Conservation (phyloP, 495 filamentous ascomycete species). For the Aspergillus mulundensis region DNA sequence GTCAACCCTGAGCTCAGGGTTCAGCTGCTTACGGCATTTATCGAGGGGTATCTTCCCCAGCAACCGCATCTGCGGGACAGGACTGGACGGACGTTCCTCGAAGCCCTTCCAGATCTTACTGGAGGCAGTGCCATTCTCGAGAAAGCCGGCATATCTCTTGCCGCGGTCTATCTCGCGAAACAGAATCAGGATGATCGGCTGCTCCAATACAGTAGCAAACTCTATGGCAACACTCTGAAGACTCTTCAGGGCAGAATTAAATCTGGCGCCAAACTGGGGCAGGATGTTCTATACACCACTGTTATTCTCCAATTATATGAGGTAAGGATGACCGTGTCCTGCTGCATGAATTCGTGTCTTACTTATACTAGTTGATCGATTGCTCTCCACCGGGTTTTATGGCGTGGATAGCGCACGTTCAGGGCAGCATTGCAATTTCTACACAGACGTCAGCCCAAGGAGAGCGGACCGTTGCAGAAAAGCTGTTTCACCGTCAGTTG, state of each 20-base stretch:
- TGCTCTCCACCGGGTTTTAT: constrained; percentile 21
- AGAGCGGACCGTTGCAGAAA: constrained; percentile 11
- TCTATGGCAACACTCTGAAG: constrained; percentile 21
- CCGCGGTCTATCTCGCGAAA: constrained; percentile 22
- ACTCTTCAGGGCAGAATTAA: constrained; percentile 18
- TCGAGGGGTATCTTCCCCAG: constrained; percentile 12
- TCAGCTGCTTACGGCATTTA: constrained; percentile 18
- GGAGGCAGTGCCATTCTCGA: constrained; percentile 16
- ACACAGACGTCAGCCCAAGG: constrained; percentile 8
- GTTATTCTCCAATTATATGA: constrained; percentile 27
- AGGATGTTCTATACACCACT: constrained; percentile 24
- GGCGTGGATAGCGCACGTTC: constrained; percentile 27
- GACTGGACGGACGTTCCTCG: constrained; percentile 11
- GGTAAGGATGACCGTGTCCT: constrained; percentile 5
- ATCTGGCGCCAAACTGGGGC: constrained; percentile 13
- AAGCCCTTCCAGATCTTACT: constrained; percentile 15
- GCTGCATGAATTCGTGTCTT: neutral
- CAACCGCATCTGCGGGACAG: constrained; percentile 3
- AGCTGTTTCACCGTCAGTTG: constrained; percentile 23
- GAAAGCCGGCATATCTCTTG: constrained; percentile 19
- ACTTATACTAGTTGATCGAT: constrained; percentile 19
- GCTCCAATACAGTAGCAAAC: constrained; percentile 20
- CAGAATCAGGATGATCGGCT: constrained; percentile 15
- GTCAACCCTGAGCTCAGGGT: constrained; percentile 5
- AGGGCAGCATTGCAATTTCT: constrained; percentile 23